Base-by-base conservation (phyloP, 345 rosid genomes). In the Syzygium oleosum region DNA sequence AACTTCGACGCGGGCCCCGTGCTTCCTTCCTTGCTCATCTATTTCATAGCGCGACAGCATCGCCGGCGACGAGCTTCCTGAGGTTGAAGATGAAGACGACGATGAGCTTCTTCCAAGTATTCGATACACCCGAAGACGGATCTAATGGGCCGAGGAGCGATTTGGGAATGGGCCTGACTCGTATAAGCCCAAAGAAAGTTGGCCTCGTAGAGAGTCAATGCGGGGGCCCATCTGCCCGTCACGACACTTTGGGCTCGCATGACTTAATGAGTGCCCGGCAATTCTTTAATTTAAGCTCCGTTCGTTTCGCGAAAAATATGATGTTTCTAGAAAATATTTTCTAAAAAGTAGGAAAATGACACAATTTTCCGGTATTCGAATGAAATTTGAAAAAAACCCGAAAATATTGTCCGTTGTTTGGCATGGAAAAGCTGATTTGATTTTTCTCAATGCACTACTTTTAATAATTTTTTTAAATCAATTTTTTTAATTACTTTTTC, bases 41-140 rank as follows among this genome's bases (percentile, higher is more conserved):
- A 89, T 87, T 90, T 84, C 58, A 90, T 92, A 51, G 96, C 91
- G 89, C 93, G 91, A 88, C 94, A 92, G 89, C 95, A 94, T 88
- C 90, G 87, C 56, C 89, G 55, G 85, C 90, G 90, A 49, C 65
- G 87, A 87, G 83, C 51, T 54, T 92, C 91, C 93, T 90, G 91
- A 43, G 25, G 79, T 22, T 0, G 14, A 73, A 41, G 41, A 38
- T 4, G 43, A 54, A 54, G n/a, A n/a, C n/a, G n/a, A n/a, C n/a
- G n/a, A 11, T 21, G 61, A 31, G 22, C 59, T 49, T 16, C 59
- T 41, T 41, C 43, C 17, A 25, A 52, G 22, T 14, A 84, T 52
- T 52, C 85, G 52, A 52, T 16, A 3, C 43, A 41, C 43, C 4
- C 54, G 49, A 29, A 58, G 29, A 31, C 46, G 6, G 52, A 29